Evolutionary conservation across 768 basidiomycete genomes (phyloP), one percentile per base, ranked within the genome.

Genomic region (Mycena maculata): DNA sequence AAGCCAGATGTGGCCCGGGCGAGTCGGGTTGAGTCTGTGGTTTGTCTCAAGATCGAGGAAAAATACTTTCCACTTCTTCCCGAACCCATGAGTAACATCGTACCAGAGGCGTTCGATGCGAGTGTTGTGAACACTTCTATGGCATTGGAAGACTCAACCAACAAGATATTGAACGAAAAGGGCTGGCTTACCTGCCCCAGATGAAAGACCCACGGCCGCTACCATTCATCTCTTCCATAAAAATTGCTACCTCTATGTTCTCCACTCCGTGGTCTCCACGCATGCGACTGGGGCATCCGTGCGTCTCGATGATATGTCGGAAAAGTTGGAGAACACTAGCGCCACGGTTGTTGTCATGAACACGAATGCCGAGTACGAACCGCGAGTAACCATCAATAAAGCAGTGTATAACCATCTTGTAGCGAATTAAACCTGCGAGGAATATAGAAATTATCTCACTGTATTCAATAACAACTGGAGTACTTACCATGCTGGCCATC

Each of bases 281-380:
- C 12, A 78, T 72, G 22, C 77, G 73, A 58, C 78, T 76, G 1
- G 81, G 81, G 11, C 76, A 52, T 8, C 82, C 81, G 68, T 77
- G 76, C 0, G 30, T 54, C 11, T 58, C 28, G n/a, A 72, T 64
- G 23, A 70, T 31, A 10, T 71, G 65, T 2, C 20, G 1, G 27
- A 60, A 48, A 1, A 60, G 48, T 31, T 39, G 25, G 8, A 60
- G 48, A 6, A 60, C 59, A 30, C 48, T 60, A 5, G 33, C 47
- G 2, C 48, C 59, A 4, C 58, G 47, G 36, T 60, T 60, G 25
- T 60, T 60, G 58, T 60, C 47, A 25, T 60, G 58, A 1, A 60
- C 59, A 20, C 59, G 48, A 12, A 60, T 60, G 4, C 59, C 59
- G 12, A 50, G 47, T 2, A 60, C 59, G 41, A 65, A 56, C 13